These are phyloP conservation scores for Arctium lappa DNA, from an alignment of 129 eudicot species.

Conservation along the genomic window DNA sequence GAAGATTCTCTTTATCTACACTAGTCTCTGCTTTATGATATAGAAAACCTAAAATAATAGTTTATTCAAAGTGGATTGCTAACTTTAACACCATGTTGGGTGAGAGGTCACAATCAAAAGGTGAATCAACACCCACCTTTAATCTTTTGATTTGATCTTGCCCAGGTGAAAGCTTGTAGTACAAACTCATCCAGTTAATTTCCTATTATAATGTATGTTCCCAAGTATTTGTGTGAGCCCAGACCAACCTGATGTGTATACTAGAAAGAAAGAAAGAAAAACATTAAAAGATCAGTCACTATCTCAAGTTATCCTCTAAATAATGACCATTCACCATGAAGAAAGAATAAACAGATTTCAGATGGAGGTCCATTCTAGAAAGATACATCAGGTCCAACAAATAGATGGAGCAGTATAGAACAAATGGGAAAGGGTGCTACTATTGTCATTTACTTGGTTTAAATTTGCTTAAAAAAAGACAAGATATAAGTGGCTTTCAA, in stretches of 20 bases:
- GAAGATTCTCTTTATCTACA: slow-evolving; percentile 6
- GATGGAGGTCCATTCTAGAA: too few relatives aligned
- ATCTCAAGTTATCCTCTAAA: background rate
- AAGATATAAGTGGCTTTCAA: slow-evolving; percentile 21
- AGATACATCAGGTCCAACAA: too few relatives aligned
- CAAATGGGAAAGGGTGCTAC: slow-evolving; percentile 2
- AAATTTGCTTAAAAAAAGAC: background rate
- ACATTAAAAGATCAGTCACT: background rate
- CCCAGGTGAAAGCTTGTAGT: slow-evolving; percentile 9
- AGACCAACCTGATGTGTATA: background rate
- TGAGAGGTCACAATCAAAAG: slow-evolving; percentile 10
- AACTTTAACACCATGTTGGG: slow-evolving; percentile 16
- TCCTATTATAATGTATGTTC: background rate
- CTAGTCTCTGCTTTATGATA: slow-evolving; percentile 3
- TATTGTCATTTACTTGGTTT: background rate
- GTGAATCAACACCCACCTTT: background rate
- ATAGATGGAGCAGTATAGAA: background rate
- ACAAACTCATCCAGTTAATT: background rate
- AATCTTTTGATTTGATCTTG: slow-evolving; percentile 6
- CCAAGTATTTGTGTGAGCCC: background rate
- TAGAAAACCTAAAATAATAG: background rate
- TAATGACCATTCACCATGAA: too few relatives aligned
- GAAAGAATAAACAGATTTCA: too few relatives aligned
- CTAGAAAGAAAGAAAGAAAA: background rate
- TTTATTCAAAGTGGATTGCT: slow-evolving; percentile 8